Evolutionary conservation across 768 basidiomycete genomes (phyloP).

Genomic region (Rhodotorula kratochvilovae): DNA sequence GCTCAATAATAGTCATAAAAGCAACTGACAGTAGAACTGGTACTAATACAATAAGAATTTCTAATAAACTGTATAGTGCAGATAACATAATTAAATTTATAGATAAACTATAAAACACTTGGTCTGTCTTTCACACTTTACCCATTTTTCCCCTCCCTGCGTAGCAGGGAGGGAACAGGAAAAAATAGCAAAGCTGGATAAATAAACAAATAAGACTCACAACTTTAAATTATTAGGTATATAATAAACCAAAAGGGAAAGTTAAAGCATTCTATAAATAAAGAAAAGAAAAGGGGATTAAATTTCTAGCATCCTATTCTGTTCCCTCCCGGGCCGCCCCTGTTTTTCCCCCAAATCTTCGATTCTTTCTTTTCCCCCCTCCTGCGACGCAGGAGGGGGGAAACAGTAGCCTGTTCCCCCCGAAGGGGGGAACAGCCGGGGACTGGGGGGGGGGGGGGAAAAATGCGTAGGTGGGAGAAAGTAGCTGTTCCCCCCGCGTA

Average conservation of each 20-base stretch:
- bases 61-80: constrained; percentile 27
- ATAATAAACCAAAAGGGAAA: constrained; percentile 7
- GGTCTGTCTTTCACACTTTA: background rate
- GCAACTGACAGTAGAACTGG: constrained; percentile 39
- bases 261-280: constrained; percentile 31
- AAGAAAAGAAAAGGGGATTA: constrained; percentile 14
- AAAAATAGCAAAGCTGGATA: constrained; percentile 14
- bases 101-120: constrained; percentile 9
- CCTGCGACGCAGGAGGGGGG: no score
- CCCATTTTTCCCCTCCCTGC: constrained; percentile 1
- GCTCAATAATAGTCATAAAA: constrained; percentile 41
- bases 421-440: no score
- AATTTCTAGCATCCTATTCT: no score
- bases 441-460: no score
- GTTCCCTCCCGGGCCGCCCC: no score
- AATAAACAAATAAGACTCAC: no score
- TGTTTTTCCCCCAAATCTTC: no score
- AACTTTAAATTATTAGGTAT: no score
- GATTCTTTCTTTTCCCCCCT: no score
- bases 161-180: background rate
- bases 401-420: no score
- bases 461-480: no score
- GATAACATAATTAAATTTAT: constrained; percentile 22
- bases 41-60: constrained; percentile 40
- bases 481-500: no score